Evolutionary conservation across 148 eudicot species (phyloP).

Genomic region (Talinum fruticosum): DNA sequence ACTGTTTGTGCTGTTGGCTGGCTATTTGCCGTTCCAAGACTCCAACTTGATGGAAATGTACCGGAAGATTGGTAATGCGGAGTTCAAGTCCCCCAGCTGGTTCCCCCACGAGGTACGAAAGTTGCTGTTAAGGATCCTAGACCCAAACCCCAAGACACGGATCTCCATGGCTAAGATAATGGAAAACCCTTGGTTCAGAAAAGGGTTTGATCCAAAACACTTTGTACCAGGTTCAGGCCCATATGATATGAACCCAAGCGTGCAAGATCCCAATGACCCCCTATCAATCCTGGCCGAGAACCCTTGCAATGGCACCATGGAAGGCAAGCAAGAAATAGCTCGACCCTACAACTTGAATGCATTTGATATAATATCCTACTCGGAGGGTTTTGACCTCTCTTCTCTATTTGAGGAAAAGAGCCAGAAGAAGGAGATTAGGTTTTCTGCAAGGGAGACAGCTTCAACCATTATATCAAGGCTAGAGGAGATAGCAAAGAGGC

Average conservation of each 20-base stretch:
- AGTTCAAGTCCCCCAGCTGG: constrained; percentile 32
- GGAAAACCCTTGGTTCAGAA: constrained; percentile 48
- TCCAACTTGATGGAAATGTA: constrained; percentile 32
- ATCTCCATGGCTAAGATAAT: constrained; percentile 42
- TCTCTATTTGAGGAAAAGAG: constrained; percentile 46
- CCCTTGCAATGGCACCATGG: background rate
- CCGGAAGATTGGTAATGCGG: constrained; percentile 31
- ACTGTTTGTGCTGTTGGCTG: constrained; percentile 44
- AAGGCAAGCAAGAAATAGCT: constrained; percentile 18
- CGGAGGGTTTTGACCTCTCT: constrained; percentile 48
- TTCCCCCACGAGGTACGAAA: constrained; percentile 23
- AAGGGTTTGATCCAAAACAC: constrained; percentile 30
- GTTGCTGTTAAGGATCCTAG: constrained; percentile 28
- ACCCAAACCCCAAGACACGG: constrained; percentile 34
- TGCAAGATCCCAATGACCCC: constrained; percentile 14
- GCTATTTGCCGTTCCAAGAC: constrained; percentile 27
- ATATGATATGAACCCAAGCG: constrained; percentile 8
- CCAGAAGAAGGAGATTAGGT: constrained; percentile 40
- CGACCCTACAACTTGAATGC: constrained; percentile 42
- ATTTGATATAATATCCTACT: constrained; percentile 49
- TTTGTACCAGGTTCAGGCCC: constrained; percentile 10
- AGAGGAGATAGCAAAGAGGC: constrained; percentile 40
- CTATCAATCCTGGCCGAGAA: background rate
- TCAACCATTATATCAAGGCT: constrained; percentile 38
- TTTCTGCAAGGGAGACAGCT: constrained; percentile 35